These are phyloP conservation scores for Diospyros kaki DNA, from an alignment of 148 eudicot species.

Conservation along the genomic window DNA sequence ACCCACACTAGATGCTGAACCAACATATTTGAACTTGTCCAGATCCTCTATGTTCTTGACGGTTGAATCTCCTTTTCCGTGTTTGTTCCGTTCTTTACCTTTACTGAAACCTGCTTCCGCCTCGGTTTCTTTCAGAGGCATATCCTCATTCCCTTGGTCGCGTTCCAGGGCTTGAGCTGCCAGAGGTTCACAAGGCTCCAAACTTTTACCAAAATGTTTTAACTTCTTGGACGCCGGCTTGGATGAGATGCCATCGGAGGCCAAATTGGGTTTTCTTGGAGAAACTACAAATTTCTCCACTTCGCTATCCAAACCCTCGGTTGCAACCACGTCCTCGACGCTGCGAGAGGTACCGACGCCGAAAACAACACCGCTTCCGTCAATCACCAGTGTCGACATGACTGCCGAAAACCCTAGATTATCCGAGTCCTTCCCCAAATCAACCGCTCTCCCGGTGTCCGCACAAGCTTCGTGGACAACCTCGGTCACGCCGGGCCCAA, in stretches of 20 bases:
- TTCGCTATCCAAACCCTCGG: constrained; percentile 10
- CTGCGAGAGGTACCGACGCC: background rate
- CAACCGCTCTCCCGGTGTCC: constrained; percentile 1
- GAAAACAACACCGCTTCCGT: background rate
- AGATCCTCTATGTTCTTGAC: constrained; percentile 12
- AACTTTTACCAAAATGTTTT: background rate
- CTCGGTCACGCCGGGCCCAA: background rate
- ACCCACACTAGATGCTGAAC: background rate
- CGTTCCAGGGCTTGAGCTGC: background rate
- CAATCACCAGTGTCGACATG: constrained; percentile 1
- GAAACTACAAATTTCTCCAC: constrained; percentile 1
- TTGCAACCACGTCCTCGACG: constrained; percentile 1
- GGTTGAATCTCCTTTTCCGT: background rate
- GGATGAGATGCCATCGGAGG: background rate
- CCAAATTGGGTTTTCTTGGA: constrained; percentile 9
- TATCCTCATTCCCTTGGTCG: constrained; percentile 14
- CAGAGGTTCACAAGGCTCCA: background rate
- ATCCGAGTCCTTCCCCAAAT: constrained; percentile 14
- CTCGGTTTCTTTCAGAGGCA: constrained; percentile 5
- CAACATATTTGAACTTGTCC: constrained; percentile 12
- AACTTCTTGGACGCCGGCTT: constrained; percentile 7
- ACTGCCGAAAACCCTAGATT: constrained; percentile 30
- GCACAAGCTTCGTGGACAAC: background rate
- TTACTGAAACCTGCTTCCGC: background rate
- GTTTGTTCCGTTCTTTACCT: background rate